Evolutionary conservation across 768 basidiomycete genomes (phyloP).

Genomic region (Leccinum pellstonianum): DNA sequence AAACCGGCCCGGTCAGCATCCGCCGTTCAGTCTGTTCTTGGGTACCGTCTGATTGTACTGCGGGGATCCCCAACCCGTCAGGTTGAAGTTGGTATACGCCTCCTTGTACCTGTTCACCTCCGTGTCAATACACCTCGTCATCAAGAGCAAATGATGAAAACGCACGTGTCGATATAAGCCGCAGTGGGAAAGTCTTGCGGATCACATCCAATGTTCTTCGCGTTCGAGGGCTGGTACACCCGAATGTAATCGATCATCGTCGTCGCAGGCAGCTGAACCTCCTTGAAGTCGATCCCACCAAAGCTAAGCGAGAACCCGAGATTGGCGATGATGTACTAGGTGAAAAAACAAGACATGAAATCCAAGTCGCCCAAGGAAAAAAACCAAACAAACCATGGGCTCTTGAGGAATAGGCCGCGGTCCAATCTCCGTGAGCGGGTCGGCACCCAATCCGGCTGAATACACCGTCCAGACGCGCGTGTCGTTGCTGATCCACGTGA

Average conservation of each 20-base stretch:
- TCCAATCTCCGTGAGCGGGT: conserved; percentile 51
- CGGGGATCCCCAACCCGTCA: conserved; percentile 42
- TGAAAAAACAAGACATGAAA: neutral
- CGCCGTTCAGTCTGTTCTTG: conserved; percentile 47
- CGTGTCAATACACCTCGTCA: neutral
- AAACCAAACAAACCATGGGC: conserved; percentile 50
- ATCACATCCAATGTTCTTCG: conserved; percentile 62
- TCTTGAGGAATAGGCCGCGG: conserved; percentile 64
- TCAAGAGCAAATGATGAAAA: conserved; percentile 3
- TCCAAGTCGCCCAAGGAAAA: neutral
- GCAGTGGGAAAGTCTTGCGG: conserved; percentile 71
- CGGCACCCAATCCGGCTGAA: conserved; percentile 46
- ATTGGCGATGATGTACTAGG: conserved; percentile 67
- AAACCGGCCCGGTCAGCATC: conserved; percentile 21
- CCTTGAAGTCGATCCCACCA: conserved; percentile 58
- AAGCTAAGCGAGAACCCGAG: conserved; percentile 70
- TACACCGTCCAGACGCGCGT: conserved; percentile 57
- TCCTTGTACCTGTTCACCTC: conserved; percentile 36
- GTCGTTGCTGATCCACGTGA: conserved; percentile 66
- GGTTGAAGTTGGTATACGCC: conserved; percentile 45
- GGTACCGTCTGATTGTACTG: conserved; percentile 55
- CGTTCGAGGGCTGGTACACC: conserved; percentile 58
- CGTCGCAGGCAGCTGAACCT: conserved; percentile 52
- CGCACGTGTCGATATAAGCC: conserved; percentile 70
- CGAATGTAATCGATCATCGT: conserved; percentile 84